Base-by-base conservation (phyloP, 352 stramenopile genomes). In the Phytophthora sojae region DNA sequence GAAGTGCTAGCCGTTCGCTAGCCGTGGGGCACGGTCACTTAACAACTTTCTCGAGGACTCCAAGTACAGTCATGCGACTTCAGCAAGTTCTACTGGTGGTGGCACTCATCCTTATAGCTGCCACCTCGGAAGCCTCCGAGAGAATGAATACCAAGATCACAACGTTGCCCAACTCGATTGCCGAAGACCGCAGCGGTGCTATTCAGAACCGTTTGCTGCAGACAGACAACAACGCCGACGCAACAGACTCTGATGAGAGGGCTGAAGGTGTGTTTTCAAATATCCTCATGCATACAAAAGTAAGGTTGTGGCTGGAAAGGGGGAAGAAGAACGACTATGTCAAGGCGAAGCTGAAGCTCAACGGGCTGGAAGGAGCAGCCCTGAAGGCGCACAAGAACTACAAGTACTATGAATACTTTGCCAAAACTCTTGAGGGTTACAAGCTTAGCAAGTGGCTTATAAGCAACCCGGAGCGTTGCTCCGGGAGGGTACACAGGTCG, bases 331-430 rank as follows among this genome's bases (percentile, higher is more conserved):
- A 61, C 12, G 35, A 61, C 8, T 50, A 39, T 14, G 54, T 60
- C 19, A 60, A 50, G 35, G 3, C n/a, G 25, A 23, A 19, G 23
- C 21, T 51, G 12, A 51, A 61, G 19, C 54, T 61, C 32, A 39
- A 51, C 9, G 35, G 14, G 0, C 19, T 50, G 7, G 14, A 51
- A 15, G 54, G 39, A 19, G 35, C 11, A 21, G 9, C n/a, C 23
- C n/a, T 60, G n/a, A 61, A 12, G 19, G 12, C 12, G 11, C 3
- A 61, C 30, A 61, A 61, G 15, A 61, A 39, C 35, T 61, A 61
- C 35, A 52, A 51, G 35, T 37, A 61, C 35, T 61, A 51, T 4
- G 9, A 32, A n/a, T 51, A 25, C n/a, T 61, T 61, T 61, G 14
- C 14, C 9, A 51, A 51, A 15, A 52, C 51, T 7, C 37, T 23